These are phyloP conservation scores for Metschnikowia kunwiensis DNA, from an alignment of 805 yeast species.

Conservation along the genomic window DNA sequence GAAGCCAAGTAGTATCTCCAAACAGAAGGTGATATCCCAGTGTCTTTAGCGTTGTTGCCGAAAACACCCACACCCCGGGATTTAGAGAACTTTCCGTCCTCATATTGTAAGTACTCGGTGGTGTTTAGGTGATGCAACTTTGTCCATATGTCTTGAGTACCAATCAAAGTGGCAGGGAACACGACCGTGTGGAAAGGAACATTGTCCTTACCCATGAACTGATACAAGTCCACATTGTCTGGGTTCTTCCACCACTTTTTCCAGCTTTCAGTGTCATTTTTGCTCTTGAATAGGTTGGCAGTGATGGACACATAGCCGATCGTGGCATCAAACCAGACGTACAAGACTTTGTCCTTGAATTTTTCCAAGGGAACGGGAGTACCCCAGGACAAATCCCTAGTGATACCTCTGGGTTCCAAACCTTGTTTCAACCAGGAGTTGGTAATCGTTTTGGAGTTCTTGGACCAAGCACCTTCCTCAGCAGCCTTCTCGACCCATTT, in stretches of 20 bases:
- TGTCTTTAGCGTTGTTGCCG: slow-evolving; percentile 94
- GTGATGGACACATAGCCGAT: slow-evolving; percentile 97
- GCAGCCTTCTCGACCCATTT: slow-evolving; percentile 71
- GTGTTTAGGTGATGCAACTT: slow-evolving; percentile 86
- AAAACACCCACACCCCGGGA: slow-evolving; percentile 98
- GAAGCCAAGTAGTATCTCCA: slow-evolving; percentile 96
- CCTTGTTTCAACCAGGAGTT: slow-evolving; percentile 94
- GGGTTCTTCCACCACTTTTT: slow-evolving; percentile 92
- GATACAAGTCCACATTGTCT: slow-evolving; percentile 83
- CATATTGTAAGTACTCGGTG: slow-evolving; percentile 95
- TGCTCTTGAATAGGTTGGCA: slow-evolving; percentile 68
- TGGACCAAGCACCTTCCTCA: slow-evolving; percentile 82
- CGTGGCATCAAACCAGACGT: slow-evolving; percentile 99
- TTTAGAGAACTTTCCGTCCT: slow-evolving; percentile 96
- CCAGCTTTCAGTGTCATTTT: slow-evolving; percentile 60
- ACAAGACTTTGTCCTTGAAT: slow-evolving; percentile 84
- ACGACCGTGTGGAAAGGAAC: slow-evolving; percentile 99
- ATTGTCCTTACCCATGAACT: slow-evolving; percentile 99
- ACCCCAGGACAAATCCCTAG: slow-evolving; percentile 98
- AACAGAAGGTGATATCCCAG: slow-evolving; percentile 86
- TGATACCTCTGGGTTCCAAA: slow-evolving; percentile 88
- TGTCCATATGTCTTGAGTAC: slow-evolving; percentile 88
- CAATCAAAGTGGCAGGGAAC: slow-evolving; percentile 90
- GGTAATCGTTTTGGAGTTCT: slow-evolving; percentile 84
- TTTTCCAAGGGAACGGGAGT: slow-evolving; percentile 93